Evolutionary conservation across 164 flowering plant genomes (phyloP).

Genomic region (Litsea cubeba): DNA sequence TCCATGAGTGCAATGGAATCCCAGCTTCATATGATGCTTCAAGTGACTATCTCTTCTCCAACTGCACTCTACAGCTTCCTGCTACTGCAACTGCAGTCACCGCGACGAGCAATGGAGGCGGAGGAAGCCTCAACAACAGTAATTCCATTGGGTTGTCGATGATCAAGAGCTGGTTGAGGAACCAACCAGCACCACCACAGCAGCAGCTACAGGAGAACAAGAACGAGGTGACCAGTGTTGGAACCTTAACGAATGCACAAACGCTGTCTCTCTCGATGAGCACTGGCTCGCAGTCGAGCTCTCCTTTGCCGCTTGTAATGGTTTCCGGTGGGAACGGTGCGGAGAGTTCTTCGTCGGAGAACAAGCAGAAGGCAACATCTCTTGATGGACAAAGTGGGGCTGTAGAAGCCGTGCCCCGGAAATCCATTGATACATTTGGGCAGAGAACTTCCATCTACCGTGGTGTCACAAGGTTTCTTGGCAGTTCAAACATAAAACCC

Average conservation of each 20-base stretch:
- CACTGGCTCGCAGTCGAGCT: conserved; percentile 46
- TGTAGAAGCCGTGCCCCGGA: conserved; percentile 60
- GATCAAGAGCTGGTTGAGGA: conserved; percentile 93
- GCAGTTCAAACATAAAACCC: background rate
- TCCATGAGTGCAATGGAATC: conserved; percentile 16
- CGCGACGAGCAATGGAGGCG: background rate
- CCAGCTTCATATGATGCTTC: conserved; percentile 14
- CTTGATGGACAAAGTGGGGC: conserved; percentile 42
- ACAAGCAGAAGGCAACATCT: conserved; percentile 23
- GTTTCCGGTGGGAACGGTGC: conserved; percentile 24
- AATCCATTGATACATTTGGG: conserved; percentile 84
- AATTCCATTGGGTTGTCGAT: conserved; percentile 68
- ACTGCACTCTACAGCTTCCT: conserved; percentile 28
- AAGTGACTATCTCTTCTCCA: conserved; percentile 32
- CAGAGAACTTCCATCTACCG: conserved; percentile 95
- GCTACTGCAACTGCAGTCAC: conserved; percentile 8
- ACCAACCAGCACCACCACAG: conserved; percentile 38
- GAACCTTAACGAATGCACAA: conserved; percentile 31
- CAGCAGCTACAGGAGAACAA: conserved; percentile 21
- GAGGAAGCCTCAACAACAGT: conserved; percentile 9
- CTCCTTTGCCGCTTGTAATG: conserved; percentile 27
- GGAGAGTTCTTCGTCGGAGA: conserved; percentile 36
- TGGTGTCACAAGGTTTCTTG: conserved; percentile 82
- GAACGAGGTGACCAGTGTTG: conserved; percentile 1
- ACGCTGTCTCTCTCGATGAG: conserved; percentile 67